A percentile compares a stretch with the other conserved stretches of the same genome.
Evolutionary conservation across 768 basidiomycete species (phyloP).

Genomic region (Leccinum uliginosum): DNA sequence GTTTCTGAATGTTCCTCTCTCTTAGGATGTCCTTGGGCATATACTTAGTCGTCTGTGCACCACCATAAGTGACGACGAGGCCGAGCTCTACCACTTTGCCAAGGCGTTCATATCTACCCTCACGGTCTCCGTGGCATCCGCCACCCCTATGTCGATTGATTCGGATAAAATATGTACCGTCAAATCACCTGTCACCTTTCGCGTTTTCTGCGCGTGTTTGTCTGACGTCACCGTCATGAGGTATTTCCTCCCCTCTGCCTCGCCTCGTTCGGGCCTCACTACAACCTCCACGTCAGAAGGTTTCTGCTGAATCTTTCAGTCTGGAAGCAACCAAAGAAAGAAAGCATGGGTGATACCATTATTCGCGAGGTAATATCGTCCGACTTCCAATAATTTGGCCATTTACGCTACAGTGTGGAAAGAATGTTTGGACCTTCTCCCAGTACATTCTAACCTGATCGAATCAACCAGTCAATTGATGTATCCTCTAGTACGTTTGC

Average conservation of each 20-base stretch:
- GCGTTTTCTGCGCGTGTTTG: constrained; percentile 13
- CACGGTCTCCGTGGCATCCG: constrained; percentile 51
- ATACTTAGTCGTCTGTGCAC: constrained; percentile 83
- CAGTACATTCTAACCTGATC: constrained; percentile 35
- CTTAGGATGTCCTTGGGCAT: constrained; percentile 67
- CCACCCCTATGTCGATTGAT: constrained; percentile 22
- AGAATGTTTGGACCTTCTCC: constrained; percentile 64
- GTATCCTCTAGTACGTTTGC: constrained; percentile 52
- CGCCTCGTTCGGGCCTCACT: constrained; percentile 9
- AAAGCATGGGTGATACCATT: constrained; percentile 33
- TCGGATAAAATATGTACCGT: not conserved
- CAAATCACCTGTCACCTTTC: not conserved
- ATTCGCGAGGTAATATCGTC: constrained; percentile 38
- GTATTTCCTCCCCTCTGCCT: constrained; percentile 11
- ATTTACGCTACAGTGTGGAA: constrained; percentile 8
- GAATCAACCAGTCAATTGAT: constrained; percentile 5
- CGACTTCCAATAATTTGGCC: not conserved
- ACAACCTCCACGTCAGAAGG: constrained; percentile 15
- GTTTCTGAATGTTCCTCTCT: constrained; percentile 67
- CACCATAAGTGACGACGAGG: constrained; percentile 72
- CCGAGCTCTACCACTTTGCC: constrained; percentile 77
- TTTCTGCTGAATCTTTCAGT: constrained; percentile 1
- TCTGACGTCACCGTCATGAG: constrained; percentile 24
- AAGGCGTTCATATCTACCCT: constrained; percentile 79
- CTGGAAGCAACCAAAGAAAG: constrained; percentile 4